Conservation (phyloP, 768 basidiomycete species). For the Russula sp. region DNA sequence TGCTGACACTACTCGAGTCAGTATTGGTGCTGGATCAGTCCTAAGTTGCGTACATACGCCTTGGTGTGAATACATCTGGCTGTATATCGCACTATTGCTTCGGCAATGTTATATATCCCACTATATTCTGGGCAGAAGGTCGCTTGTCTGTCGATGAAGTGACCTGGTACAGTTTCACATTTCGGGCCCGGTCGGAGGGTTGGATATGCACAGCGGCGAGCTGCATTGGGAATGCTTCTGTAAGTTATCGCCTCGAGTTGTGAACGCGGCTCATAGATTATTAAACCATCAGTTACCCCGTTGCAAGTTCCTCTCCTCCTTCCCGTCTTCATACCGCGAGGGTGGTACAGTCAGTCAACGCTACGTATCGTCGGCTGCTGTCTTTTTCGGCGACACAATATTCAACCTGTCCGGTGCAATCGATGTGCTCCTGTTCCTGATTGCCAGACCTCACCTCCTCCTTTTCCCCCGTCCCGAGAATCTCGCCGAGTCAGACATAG, state of each 20-base stretch:
- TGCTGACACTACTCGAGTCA: conserved; percentile 17
- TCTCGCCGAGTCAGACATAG: not conserved
- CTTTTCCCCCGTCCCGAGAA: conserved; percentile 33
- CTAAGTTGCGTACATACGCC: conserved; percentile 35
- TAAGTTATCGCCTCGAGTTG: conserved; percentile 24
- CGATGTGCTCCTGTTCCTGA: conserved; percentile 42
- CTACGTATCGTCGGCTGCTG: conserved; percentile 35
- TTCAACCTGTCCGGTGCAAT: conserved; percentile 42
- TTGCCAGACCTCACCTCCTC: conserved; percentile 39
- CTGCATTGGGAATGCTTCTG: conserved; percentile 33
- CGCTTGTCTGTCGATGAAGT: conserved; percentile 37
- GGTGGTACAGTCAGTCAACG: conserved; percentile 37
- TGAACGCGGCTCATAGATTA: not conserved
- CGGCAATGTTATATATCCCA: conserved; percentile 38
- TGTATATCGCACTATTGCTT: conserved; percentile 44
- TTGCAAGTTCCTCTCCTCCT: conserved; percentile 42
- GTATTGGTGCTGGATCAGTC: conserved; percentile 48
- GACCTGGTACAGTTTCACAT: conserved; percentile 33
- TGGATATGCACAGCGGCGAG: conserved; percentile 10
- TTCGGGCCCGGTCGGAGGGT: conserved; percentile 13
- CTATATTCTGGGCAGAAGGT: conserved; percentile 41
- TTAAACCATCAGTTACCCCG: conserved; percentile 35
- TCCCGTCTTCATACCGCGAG: conserved; percentile 43
- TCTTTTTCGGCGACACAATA: conserved; percentile 36
- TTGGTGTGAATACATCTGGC: conserved; percentile 46